These are phyloP conservation scores for Fusarium poae DNA, from an alignment of 2,329 filamentous ascomycete genomes.

Conservation along the genomic window DNA sequence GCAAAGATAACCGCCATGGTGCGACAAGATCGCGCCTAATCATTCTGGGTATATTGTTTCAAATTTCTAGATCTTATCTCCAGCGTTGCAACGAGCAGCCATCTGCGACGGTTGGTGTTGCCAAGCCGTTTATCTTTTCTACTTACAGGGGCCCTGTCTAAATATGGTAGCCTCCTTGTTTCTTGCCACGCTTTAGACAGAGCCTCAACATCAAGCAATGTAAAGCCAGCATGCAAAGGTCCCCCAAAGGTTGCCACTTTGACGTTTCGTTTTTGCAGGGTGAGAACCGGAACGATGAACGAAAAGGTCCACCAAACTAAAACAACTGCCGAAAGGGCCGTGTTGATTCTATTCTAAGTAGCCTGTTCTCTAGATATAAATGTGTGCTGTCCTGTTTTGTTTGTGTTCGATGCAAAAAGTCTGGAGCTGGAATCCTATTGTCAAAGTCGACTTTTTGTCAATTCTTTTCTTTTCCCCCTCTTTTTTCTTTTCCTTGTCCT, in stretches of 20 bases:
- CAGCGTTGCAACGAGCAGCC: neutral
- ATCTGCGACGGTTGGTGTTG: neutral
- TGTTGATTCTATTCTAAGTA: neutral
- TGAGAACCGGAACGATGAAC: neutral
- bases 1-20: neutral
- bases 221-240: neutral
- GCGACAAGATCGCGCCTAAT: neutral
- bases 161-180: constrained; percentile 4
- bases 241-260: neutral
- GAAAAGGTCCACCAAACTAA: neutral
- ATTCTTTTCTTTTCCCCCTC: neutral
- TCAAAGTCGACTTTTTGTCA: constrained; percentile 4
- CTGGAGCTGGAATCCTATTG: constrained; percentile 17
- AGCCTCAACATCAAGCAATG: constrained; percentile 6
- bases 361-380: neutral
- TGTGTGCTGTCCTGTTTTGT: neutral
- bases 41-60: neutral
- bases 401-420: constrained; percentile 1
- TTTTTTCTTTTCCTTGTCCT: neutral
- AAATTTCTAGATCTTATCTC: neutral
- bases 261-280: constrained; percentile 1
- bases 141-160: neutral
- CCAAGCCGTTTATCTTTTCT: constrained; percentile 5
- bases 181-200: neutral
- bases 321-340: neutral